Evolutionary conservation across 2,329 filamentous ascomycete genomes (phyloP).

Genomic region (Aspergillaceae sp.): DNA sequence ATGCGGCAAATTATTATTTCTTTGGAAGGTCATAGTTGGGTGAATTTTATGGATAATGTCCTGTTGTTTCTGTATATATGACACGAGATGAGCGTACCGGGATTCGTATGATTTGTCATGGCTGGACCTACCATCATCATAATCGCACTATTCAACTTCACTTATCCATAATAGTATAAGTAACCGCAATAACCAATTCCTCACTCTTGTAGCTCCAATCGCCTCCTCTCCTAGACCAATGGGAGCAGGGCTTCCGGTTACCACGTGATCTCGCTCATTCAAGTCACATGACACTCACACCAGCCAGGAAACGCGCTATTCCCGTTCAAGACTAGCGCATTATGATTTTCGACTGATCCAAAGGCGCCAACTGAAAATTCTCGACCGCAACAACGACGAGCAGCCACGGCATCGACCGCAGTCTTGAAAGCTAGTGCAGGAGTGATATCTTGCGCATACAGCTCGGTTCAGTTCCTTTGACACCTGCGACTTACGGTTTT

Average conservation of each 20-base stretch:
- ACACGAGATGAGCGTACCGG: too few species aligned
- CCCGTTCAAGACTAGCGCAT: constrained; percentile 19
- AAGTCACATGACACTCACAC: constrained; percentile 19
- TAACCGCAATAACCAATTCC: too few species aligned
- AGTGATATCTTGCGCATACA: constrained; percentile 16
- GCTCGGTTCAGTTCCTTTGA: constrained; percentile 12
- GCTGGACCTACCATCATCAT: too few species aligned
- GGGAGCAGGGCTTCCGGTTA: constrained; percentile 14
- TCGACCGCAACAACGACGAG: constrained; percentile 32
- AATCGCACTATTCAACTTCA: too few species aligned
- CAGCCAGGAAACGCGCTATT: constrained; percentile 14
- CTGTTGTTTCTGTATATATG: too few species aligned
- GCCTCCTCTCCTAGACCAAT: constrained; percentile 2
- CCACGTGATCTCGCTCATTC: constrained; percentile 22
- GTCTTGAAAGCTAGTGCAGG: constrained; percentile 19
- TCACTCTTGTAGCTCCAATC: too few species aligned
- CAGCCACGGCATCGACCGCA: constrained; percentile 25
- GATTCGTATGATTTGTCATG: too few species aligned
- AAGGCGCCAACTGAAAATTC: constrained; percentile 30
- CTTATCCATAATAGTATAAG: too few species aligned
- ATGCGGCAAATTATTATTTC: constrained; percentile 72
- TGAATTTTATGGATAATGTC: too few species aligned
- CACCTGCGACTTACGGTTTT: constrained; percentile 6
- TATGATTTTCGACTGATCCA: constrained; percentile 34
- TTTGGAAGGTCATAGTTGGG: constrained; percentile 23